A percentile compares a stretch with the other conserved stretches of the same genome.
phyloP scores from a whole-genome alignment of 306 rosid genomes.

The Castanopsis chinensis region DNA sequence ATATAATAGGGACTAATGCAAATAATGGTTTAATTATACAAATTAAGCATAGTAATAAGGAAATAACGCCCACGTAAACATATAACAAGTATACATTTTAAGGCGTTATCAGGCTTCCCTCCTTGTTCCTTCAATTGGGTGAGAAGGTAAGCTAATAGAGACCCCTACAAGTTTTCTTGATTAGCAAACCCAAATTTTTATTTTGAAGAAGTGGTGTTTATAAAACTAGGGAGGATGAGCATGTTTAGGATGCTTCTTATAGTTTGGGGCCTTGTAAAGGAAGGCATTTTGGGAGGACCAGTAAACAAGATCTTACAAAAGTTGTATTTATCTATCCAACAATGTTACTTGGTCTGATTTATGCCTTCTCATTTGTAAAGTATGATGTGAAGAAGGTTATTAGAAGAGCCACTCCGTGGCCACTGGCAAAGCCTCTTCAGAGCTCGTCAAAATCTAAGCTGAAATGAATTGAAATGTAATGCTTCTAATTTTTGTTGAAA shows the following conservation, averaged over 20 bases:
- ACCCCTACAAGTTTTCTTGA: too few species aligned
- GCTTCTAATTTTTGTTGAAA: background rate
- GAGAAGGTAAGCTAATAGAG: too few species aligned
- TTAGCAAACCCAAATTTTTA: too few species aligned
- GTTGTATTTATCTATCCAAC: constrained; percentile 85
- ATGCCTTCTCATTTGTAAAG: constrained; percentile 80
- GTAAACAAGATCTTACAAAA: constrained; percentile 61
- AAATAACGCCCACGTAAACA: too few species aligned
- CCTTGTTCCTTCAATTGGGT: too few species aligned
- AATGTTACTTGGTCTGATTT: constrained; percentile 64
- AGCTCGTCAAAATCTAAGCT: constrained; percentile 93
- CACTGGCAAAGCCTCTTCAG: constrained; percentile 65
- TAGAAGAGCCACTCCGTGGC: constrained; percentile 51
- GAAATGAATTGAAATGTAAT: constrained; percentile 38
- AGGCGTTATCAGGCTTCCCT: too few species aligned
- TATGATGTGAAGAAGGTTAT: constrained; percentile 68
- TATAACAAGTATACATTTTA: too few species aligned
- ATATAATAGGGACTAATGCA: too few species aligned
- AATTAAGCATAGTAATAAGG: too few species aligned
- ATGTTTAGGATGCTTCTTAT: constrained; percentile 82
- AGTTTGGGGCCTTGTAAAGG: constrained; percentile 93
- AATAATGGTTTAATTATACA: too few species aligned
- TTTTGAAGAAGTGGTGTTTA: too few species aligned
- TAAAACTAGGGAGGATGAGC: constrained; percentile 97
- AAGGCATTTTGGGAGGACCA: constrained; percentile 87